Percentiles rank a stretch among this genome's conserved stretches.
phyloP scores from a whole-genome alignment of 148 eudicot genomes.

The Drosera capensis region DNA sequence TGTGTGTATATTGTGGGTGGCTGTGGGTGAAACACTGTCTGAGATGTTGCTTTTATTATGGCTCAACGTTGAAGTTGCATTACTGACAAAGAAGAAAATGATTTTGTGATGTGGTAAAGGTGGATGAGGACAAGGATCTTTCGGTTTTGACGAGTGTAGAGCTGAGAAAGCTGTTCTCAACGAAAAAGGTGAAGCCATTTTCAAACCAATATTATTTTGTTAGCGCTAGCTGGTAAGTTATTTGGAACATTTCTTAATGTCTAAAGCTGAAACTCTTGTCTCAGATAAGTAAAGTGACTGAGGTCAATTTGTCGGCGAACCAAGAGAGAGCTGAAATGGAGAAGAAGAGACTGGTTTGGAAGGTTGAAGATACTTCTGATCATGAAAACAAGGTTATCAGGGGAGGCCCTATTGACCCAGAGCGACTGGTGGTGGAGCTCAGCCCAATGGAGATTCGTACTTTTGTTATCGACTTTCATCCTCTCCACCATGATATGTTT shows the following conservation, averaged over 20 bases:
- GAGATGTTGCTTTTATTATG: too few species aligned
- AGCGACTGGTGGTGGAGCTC: constrained; percentile 50
- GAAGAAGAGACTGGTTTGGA: constrained; percentile 66
- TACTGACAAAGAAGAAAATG: not conserved
- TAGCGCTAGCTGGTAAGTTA: not conserved
- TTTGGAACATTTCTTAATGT: not conserved
- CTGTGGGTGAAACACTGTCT: too few species aligned
- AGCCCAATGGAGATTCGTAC: constrained; percentile 94
- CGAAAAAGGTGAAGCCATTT: constrained; percentile 37
- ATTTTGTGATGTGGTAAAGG: constrained; percentile 15
- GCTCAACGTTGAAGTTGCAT: not conserved
- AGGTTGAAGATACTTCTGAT: constrained; percentile 32
- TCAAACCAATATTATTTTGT: not conserved
- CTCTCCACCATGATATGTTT: constrained; percentile 12
- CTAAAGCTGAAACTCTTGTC: not conserved
- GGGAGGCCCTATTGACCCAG: constrained; percentile 61
- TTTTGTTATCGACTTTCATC: constrained; percentile 42
- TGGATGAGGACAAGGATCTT: constrained; percentile 87
- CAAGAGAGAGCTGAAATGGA: constrained; percentile 80
- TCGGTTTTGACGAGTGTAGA: constrained; percentile 62
- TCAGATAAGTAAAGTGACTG: constrained; percentile 28
- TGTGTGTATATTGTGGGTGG: too few species aligned
- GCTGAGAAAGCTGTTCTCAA: constrained; percentile 51
- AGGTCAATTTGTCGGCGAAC: constrained; percentile 51
- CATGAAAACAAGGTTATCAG: constrained; percentile 22